phyloP scores from a whole-genome alignment of 176 grass and related monocot genomes.

The Elaeis guineensis region DNA sequence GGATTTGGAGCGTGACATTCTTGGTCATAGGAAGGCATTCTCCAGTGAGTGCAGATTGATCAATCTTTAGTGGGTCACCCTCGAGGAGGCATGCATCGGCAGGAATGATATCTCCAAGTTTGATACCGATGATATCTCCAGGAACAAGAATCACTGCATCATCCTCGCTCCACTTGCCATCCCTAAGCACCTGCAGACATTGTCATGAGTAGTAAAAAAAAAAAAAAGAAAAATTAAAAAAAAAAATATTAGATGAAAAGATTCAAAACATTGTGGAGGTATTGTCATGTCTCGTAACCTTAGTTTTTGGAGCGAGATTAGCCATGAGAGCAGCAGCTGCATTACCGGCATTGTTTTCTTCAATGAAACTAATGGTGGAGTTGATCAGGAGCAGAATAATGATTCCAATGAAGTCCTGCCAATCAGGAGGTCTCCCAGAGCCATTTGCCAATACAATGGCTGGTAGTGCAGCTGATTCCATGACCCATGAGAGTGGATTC shows the following conservation, averaged over 20 bases:
- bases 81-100: conserved; percentile 2
- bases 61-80: conserved; percentile 7
- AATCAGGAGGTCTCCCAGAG: neutral
- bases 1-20: too few species aligned
- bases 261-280: too few species aligned
- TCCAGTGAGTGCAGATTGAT: conserved; percentile 8
- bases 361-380: conserved; percentile 18
- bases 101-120: conserved; percentile 9
- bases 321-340: conserved; percentile 14
- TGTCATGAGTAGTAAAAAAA: too few species aligned
- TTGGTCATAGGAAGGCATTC: conserved; percentile 8
- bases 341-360: conserved; percentile 14
- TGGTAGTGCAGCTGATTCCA: conserved; percentile 3
- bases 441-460: conserved; percentile 5
- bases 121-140: conserved; percentile 17
- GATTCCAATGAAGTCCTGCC: conserved; percentile 16
- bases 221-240: too few species aligned
- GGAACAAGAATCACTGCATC: conserved; percentile 6
- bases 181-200: conserved; percentile 4
- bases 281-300: neutral
- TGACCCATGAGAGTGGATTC: conserved; percentile 17
- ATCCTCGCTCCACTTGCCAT: conserved; percentile 4
- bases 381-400: conserved; percentile 6
- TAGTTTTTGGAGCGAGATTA: conserved; percentile 7
- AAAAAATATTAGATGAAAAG: too few species aligned